These are phyloP conservation scores for Serendipita sp. DNA, from an alignment of 768 basidiomycete genomes.

Conservation along the genomic window DNA sequence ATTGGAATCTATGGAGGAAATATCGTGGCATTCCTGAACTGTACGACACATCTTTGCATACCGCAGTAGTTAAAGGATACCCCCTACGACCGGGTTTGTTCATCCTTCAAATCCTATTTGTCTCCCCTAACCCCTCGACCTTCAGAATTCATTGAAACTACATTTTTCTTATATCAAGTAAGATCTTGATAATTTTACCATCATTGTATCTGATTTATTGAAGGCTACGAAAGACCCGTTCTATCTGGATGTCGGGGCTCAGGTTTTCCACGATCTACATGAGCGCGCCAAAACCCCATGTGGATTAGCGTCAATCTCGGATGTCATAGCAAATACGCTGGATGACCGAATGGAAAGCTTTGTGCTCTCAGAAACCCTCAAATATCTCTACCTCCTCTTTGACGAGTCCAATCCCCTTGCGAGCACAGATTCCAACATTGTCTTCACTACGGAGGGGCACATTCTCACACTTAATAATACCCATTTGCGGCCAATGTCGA, in stretches of 20 bases:
- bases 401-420: slow-evolving; percentile 70
- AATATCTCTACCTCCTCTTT: slow-evolving; percentile 90
- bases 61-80: slow-evolving; percentile 62
- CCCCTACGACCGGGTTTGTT: slow-evolving; percentile 56
- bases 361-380: slow-evolving; percentile 81
- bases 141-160: slow-evolving; percentile 82
- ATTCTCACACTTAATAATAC: slow-evolving; percentile 48
- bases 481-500: slow-evolving; percentile 41
- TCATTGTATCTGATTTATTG: not conserved
- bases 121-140: not conserved
- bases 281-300: slow-evolving; percentile 68
- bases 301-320: slow-evolving; percentile 68
- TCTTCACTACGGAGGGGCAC: slow-evolving; percentile 95
- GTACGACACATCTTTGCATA: slow-evolving; percentile 62
- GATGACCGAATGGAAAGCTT: slow-evolving; percentile 98
- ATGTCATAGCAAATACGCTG: slow-evolving; percentile 58
- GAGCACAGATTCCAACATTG: slow-evolving; percentile 65
- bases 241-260: slow-evolving; percentile 83
- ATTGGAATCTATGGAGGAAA: slow-evolving; percentile 86
- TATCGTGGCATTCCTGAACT: slow-evolving; percentile 85
- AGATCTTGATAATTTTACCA: slow-evolving; percentile 13
- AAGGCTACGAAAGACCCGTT: slow-evolving; percentile 86
- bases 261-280: slow-evolving; percentile 60
- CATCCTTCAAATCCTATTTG: not conserved
- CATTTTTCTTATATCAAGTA: slow-evolving; percentile 87